Conservation (phyloP, 495 filamentous ascomycete genomes). For the Penicillium desertorum region DNA sequence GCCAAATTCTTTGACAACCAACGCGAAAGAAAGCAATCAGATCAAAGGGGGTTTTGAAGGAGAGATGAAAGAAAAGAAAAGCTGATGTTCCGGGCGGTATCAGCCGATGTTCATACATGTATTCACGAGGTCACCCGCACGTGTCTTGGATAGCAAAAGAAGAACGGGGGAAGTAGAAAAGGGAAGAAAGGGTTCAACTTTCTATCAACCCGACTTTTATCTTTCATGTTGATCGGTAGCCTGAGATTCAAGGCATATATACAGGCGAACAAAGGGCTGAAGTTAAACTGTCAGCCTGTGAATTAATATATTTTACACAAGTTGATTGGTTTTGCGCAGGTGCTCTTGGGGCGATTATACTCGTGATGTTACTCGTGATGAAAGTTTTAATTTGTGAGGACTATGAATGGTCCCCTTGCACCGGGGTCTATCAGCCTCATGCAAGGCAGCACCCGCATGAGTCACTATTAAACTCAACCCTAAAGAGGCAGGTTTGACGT, state of each 20-base stretch:
- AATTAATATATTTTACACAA: neutral
- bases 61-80: slow-evolving; percentile 7
- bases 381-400: neutral
- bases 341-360: neutral
- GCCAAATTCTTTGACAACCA: neutral
- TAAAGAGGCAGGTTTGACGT: neutral
- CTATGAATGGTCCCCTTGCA: slow-evolving; percentile 8
- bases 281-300: neutral
- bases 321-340: neutral
- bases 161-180: neutral
- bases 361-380: neutral
- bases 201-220: neutral
- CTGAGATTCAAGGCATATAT: neutral
- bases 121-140: slow-evolving; percentile 5
- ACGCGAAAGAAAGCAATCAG: neutral
- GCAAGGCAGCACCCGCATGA: slow-evolving; percentile 12
- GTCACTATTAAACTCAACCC: slow-evolving; percentile 10
- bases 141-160: neutral
- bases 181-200: neutral
- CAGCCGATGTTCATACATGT: slow-evolving; percentile 9
- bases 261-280: neutral
- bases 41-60: slow-evolving; percentile 4
- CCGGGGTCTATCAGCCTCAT: slow-evolving; percentile 5
- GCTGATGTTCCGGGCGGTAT: slow-evolving; percentile 13
- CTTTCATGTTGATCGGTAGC: neutral